These are phyloP conservation scores for Orbilia quercus DNA, from an alignment of 2,329 filamentous ascomycete species.

Conservation along the genomic window DNA sequence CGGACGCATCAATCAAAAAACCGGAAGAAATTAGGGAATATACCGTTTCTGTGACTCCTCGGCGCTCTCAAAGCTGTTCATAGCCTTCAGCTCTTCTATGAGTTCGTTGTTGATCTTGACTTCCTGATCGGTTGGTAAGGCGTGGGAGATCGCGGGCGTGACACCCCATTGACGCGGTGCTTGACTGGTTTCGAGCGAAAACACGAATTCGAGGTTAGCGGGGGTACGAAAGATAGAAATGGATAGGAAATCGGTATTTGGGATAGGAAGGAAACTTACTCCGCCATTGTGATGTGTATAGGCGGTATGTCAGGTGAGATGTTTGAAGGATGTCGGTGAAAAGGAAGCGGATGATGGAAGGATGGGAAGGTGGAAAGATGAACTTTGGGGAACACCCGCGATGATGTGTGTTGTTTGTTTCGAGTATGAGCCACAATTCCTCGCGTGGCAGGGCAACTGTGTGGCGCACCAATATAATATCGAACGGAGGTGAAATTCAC, in stretches of 20 bases:
- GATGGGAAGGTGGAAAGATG: conserved; percentile 24
- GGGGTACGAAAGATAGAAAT: background rate
- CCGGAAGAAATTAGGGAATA: conserved; percentile 44
- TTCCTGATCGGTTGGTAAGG: conserved; percentile 80
- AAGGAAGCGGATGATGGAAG: conserved; percentile 17
- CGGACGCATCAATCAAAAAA: background rate
- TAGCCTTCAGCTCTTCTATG: conserved; percentile 82
- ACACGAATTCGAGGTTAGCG: conserved; percentile 16
- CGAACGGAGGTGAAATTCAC: too few species aligned
- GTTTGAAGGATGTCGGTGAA: conserved; percentile 4
- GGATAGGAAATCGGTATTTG: background rate
- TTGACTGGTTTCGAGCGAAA: conserved; percentile 18
- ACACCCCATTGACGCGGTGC: conserved; percentile 71
- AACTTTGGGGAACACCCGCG: conserved; percentile 14
- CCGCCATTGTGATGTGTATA: conserved; percentile 24
- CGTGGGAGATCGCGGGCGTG: conserved; percentile 83
- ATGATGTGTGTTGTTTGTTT: conserved; percentile 35
- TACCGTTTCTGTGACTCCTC: conserved; percentile 86
- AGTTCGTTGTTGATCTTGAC: conserved; percentile 80
- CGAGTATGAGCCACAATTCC: conserved; percentile 10
- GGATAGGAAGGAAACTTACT: conserved; percentile 16
- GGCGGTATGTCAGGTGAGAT: conserved; percentile 5
- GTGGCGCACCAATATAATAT: too few species aligned
- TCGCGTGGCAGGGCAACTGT: conserved; percentile 7
- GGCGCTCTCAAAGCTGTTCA: conserved; percentile 90